Base-by-base conservation (phyloP, 2,329 filamentous ascomycete species). In the Diplodia scrobiculata region DNA sequence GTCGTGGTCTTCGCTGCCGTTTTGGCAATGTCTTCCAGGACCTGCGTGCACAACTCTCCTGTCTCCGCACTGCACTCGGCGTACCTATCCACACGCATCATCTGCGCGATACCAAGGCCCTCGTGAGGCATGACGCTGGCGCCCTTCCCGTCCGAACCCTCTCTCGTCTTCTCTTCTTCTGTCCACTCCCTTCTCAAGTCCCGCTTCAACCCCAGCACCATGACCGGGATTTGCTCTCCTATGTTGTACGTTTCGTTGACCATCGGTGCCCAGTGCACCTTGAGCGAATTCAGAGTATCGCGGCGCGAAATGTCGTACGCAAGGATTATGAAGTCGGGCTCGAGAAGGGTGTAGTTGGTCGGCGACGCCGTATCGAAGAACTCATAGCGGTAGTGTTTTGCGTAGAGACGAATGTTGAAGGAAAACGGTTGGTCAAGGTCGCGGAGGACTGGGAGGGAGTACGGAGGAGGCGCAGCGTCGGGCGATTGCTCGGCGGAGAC, bases 61-160 rank as follows among this genome's bases (percentile, higher is more conserved):
- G 86, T 88, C 47, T 84, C 45, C 48, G 86, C 85, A 68, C 84
- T 87, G 69, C 86, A 88, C 72, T 88, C 86, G 3, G 84, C 86
- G 74, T 88, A 88, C 41, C 81, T 78, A 77, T 88, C 86, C 73
- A 83, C 86, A 27, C 84, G 78, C 76, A 88, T 83, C 70, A 85
- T 83, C 70, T 86, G 84, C 17, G 86, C 85, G 6, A 85, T 69
- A 14, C 75, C 73, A 6, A 83, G 54, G 2, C 76, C 82, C 69
- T 83, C 81, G 53, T 85, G 74, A 72, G 83, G 78, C 82, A 86
- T 76, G 69, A 84, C 81, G 80, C 70, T 73, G 69, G 70, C 71
- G 53, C 73, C 79, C 68, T 70, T 67, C 67, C 62, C 48, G 13
- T 51, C 25, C 21, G 36, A 52, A 3, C 27, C 36, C 6, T 55